Evolutionary conservation across 2,329 filamentous ascomycete species (phyloP).

Genomic region (Penicillium sp.): DNA sequence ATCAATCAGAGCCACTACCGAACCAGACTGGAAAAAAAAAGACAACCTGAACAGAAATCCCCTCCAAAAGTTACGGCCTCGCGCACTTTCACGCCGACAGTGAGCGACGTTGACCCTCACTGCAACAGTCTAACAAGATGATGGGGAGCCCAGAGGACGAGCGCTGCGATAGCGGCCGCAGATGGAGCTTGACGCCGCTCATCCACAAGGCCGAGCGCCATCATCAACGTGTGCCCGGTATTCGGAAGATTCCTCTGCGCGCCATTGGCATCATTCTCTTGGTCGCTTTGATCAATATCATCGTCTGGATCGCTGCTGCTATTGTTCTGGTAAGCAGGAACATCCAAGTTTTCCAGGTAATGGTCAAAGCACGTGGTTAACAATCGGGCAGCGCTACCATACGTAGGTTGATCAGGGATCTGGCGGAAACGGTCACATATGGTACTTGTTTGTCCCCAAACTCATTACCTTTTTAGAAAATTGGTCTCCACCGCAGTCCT

Average conservation of each 20-base stretch:
- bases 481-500: conserved; percentile 76
- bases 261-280: conserved; percentile 53
- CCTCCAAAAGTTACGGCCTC: too few species aligned
- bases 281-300: conserved; percentile 49
- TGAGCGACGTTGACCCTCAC: neutral
- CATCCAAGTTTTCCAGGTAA: neutral
- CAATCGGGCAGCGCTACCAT: too few species aligned
- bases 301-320: conserved; percentile 54
- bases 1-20: too few species aligned
- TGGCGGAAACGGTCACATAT: too few species aligned
- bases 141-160: neutral
- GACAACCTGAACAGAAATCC: too few species aligned
- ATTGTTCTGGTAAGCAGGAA: conserved; percentile 48
- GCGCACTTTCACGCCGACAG: too few species aligned
- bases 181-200: conserved; percentile 28
- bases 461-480: conserved; percentile 32
- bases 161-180: conserved; percentile 14
- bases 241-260: conserved; percentile 51
- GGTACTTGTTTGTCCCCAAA: neutral
- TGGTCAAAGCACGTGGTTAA: neutral
- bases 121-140: neutral
- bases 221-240: conserved; percentile 49
- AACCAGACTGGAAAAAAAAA: too few species aligned
- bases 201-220: conserved; percentile 39
- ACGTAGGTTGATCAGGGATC: too few species aligned